Conservation (phyloP, 2,329 filamentous ascomycete genomes). For the Chrysoporthe cubensis region DNA sequence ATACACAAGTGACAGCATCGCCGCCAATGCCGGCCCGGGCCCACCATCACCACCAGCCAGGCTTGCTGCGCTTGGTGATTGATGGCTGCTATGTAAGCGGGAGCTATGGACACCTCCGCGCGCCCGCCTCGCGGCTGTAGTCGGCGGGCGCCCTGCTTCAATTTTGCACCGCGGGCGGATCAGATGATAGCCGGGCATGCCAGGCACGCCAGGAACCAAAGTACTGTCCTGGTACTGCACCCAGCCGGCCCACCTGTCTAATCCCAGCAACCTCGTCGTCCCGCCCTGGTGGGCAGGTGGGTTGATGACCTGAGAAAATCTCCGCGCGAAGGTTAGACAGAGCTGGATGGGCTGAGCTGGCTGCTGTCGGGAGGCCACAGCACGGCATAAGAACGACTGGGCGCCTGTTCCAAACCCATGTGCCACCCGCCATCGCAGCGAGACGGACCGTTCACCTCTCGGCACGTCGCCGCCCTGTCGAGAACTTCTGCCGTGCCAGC, state of each 20-base stretch:
- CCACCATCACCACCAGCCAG: not conserved
- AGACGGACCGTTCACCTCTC: slow-evolving; percentile 1
- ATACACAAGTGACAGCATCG: not conserved
- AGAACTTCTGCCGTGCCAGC: too few species aligned
- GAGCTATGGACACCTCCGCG: slow-evolving; percentile 11
- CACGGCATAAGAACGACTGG: slow-evolving; percentile 19
- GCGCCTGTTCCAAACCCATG: not conserved
- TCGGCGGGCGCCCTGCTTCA: not conserved
- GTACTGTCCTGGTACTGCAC: too few species aligned
- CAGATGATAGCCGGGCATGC: not conserved
- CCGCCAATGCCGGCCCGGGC: not conserved
- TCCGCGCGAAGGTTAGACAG: slow-evolving; percentile 10
- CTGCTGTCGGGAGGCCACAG: slow-evolving; percentile 14
- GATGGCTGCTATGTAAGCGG: not conserved
- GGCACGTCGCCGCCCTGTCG: not conserved
- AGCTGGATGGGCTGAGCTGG: not conserved
- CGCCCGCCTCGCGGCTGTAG: not conserved
- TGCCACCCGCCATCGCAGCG: slow-evolving; percentile 11
- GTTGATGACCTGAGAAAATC: slow-evolving; percentile 8
- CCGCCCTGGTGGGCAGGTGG: slow-evolving; percentile 4
- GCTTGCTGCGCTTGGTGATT: not conserved
- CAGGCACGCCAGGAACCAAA: slow-evolving; percentile 3
- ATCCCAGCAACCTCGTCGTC: not conserved
- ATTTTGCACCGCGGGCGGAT: not conserved
- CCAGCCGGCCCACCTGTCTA: not conserved